phyloP scores from a whole-genome alignment of 176 grass and related monocot species.

The bread wheat (Triticum aestivum) region DNA sequence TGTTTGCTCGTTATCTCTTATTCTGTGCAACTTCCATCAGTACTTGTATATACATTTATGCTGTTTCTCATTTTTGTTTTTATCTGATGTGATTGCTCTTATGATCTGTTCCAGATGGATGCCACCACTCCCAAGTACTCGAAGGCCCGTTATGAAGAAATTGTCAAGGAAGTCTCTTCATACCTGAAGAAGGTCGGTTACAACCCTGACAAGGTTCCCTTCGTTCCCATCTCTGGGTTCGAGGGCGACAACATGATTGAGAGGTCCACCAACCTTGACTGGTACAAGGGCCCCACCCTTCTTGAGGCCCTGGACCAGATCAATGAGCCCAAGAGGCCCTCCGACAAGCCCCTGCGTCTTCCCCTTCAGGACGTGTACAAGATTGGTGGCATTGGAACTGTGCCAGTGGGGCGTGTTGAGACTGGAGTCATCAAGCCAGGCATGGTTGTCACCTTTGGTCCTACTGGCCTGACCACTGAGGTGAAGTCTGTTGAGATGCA shows the following conservation, averaged over 20 bases:
- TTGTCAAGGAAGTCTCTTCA: conserved; percentile 70
- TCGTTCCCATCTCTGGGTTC: conserved; percentile 79
- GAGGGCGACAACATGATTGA: conserved; percentile 92
- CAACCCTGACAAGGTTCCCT: conserved; percentile 79
- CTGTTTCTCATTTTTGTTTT: too few relatives aligned
- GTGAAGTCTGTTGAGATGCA: conserved; percentile 90
- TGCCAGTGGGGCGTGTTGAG: conserved; percentile 68
- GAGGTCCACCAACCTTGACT: conserved; percentile 73
- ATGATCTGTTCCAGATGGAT: conserved; percentile 50
- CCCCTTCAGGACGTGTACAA: conserved; percentile 85
- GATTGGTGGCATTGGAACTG: conserved; percentile 82
- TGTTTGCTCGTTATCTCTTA: too few relatives aligned
- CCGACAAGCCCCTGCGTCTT: conserved; percentile 84
- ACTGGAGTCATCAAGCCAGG: conserved; percentile 62
- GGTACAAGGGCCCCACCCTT: conserved; percentile 86
- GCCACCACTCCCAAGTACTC: conserved; percentile 82
- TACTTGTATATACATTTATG: too few relatives aligned
- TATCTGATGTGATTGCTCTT: background rate
- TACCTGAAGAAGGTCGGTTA: conserved; percentile 85
- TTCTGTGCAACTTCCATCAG: too few relatives aligned
- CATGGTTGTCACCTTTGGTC: conserved; percentile 69
- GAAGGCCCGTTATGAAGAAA: conserved; percentile 68
- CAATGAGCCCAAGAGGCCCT: conserved; percentile 68
- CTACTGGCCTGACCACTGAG: conserved; percentile 71
- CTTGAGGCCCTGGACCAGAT: conserved; percentile 71